Base-by-base conservation (phyloP, 129 eudicot genomes). In the Lactuca saligna region DNA sequence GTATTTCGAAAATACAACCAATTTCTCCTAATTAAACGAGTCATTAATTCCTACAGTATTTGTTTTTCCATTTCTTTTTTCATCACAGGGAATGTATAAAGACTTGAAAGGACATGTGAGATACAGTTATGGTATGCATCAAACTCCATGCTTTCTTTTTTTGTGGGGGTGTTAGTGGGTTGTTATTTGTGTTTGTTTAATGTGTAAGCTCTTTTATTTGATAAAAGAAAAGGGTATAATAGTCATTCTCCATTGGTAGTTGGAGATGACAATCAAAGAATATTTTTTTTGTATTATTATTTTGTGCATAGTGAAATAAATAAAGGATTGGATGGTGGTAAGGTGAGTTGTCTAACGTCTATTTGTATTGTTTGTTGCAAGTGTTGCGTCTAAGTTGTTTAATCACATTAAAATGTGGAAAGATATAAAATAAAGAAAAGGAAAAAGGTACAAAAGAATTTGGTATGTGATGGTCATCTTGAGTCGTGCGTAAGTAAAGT, bases 241-340 rank as follows among this genome's bases (percentile, higher is more conserved):
- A 56, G 84, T 74, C 83, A 80, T 69, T 63, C 63, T 73, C 78
- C 71, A 9, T 68, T 68, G 63, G 31, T 73, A 54, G 64, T 55
- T 34, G 71, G 71, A 64, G 70, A 55, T 73, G 65, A 42, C 71
- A 73, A 63, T 63, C 64, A 64, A 50, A 17, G 64, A 76, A 76
- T 76, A 76, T 34, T 17, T 68, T 75, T 74, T 76, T 68, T 76
- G 75, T 68, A 68, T 68, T 68, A 68, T 68, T 68, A 60, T 68
- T 75, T 60, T 70, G 80, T 76, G 75, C 32, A 76, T 76, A 76
- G 65, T 60, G 57, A 76, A 76, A 76, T 76, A 61, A 76, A 68
- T 60, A 68, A 68, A 31, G 65, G 38, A 37, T 75, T 68, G 69
- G 57, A 42, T 68, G 74, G 74, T 76, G 69, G 70, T 53, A 58